Evolutionary conservation across 2,329 filamentous ascomycete species (phyloP), one percentile per base, ranked within the genome.

Genomic region (Bipolaris cookei): DNA sequence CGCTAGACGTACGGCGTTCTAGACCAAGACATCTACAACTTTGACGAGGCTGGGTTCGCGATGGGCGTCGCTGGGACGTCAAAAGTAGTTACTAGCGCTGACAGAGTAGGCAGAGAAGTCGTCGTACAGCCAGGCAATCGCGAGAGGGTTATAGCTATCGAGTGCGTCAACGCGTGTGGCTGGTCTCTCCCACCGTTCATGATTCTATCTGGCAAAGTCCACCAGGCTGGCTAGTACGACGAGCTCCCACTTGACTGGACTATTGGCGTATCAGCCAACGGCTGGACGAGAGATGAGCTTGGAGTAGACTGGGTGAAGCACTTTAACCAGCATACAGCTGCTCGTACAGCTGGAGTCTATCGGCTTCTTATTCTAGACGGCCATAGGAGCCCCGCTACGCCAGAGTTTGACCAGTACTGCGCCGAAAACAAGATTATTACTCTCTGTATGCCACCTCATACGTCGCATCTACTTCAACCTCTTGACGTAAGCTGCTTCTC

Each of bases 1-100:
- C n/a, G n/a, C n/a, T n/a, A n/a, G n/a, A 37, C 35, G 50, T 61
- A 61, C 16, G 43, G 61, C 34, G 43, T 63, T 18, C 20, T 34
- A 1, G 48, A 61, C 20, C 44, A 63, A n/a, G 50, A 68, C 39
- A 37, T 58, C n/a, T 54, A 66, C 43, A 65, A 66, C 53, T 63
- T 68, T 56, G 51, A 68, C 38, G 52, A 68, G 53, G 56, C 55
- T 51, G 43, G 59, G 30, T 64, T 66, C 42, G 25, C 49, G 46
- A 64, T 66, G 42, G 58, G 61, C 34, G 28, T 54, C 20, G 64
- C 62, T 48, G 23, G 18, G 6, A 54, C 58, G 28, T 32, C 38
- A 32, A 39, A 37, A 6, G 58, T 63, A 16, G 52, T 63, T 18
- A 61, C 49, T 45, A 48, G 42, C 23, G 55, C 44, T 61, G 56